phyloP scores from a whole-genome alignment of 495 filamentous ascomycete species.

The Margaritispora aquatica region DNA sequence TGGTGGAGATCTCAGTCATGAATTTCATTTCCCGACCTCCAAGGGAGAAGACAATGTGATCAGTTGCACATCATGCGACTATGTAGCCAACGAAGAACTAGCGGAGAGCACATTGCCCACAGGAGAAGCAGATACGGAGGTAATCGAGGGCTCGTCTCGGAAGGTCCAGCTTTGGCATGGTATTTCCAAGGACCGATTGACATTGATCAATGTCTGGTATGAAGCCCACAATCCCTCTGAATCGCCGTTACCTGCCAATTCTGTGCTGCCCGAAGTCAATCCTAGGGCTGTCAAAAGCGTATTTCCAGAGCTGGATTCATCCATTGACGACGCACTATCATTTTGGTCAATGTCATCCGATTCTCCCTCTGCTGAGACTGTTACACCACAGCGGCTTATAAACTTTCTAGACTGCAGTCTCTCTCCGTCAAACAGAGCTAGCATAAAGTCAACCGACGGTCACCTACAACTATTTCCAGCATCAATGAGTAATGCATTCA shows the following conservation, averaged over 20 bases:
- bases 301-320: conserved; percentile 68
- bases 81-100: conserved; percentile 82
- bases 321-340: conserved; percentile 53
- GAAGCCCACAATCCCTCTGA: too few species aligned
- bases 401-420: conserved; percentile 49
- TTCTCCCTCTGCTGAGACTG: not conserved
- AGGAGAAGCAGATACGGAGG: not conserved
- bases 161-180: conserved; percentile 50
- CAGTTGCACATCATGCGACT: conserved; percentile 65
- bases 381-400: conserved; percentile 27
- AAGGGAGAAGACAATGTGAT: conserved; percentile 84
- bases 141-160: not conserved
- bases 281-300: conserved; percentile 62
- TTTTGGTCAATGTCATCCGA: conserved; percentile 37
- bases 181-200: conserved; percentile 61
- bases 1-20: conserved; percentile 87
- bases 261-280: conserved; percentile 50
- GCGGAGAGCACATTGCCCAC: conserved; percentile 31
- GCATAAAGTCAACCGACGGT: conserved; percentile 4
- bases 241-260: not conserved
- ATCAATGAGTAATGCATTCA: not conserved
- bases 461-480: conserved; percentile 12
- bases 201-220: conserved; percentile 63
- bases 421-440: conserved; percentile 15
- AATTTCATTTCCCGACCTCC: conserved; percentile 78